Evolutionary conservation across 106 monocot species (phyloP).

Genomic region (Dioscorea alata): DNA sequence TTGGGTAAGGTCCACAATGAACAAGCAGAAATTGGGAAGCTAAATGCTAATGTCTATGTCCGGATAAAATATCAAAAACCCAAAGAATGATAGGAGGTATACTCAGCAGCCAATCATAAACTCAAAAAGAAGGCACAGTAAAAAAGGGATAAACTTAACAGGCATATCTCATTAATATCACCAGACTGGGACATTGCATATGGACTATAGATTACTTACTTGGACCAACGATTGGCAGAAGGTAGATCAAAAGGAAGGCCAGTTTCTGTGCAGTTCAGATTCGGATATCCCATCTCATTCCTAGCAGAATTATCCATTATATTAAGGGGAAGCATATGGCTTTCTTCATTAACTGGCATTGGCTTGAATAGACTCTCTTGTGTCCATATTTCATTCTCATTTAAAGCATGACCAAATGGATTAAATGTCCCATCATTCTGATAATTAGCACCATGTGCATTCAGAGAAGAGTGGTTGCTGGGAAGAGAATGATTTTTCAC

Average conservation of each 20-base stretch:
- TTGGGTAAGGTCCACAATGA: too few relatives aligned
- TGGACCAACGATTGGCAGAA: constrained; percentile 54
- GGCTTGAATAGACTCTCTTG: constrained; percentile 32
- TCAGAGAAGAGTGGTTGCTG: constrained; percentile 11
- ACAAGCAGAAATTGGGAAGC: too few relatives aligned
- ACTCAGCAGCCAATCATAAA: too few relatives aligned
- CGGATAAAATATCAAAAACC: too few relatives aligned
- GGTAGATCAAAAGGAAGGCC: constrained; percentile 28
- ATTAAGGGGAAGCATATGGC: constrained; percentile 40
- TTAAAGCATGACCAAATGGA: constrained; percentile 20
- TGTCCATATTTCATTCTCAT: constrained; percentile 27
- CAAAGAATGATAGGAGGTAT: too few relatives aligned
- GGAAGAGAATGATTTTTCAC: constrained; percentile 20
- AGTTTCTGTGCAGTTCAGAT: constrained; percentile 23
- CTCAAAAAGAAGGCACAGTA: too few relatives aligned
- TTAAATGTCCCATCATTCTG: constrained; percentile 29
- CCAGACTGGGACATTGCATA: not conserved
- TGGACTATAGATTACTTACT: constrained; percentile 37
- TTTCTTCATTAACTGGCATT: constrained; percentile 30
- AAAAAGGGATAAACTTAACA: not conserved
- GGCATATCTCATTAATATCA: not conserved
- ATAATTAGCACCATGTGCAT: constrained; percentile 7
- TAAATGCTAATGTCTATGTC: too few relatives aligned
- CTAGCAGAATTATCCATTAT: constrained; percentile 24
- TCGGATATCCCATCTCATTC: constrained; percentile 19